phyloP scores from a whole-genome alignment of 2,329 filamentous ascomycete species.

The Botryosphaeria dothidea region DNA sequence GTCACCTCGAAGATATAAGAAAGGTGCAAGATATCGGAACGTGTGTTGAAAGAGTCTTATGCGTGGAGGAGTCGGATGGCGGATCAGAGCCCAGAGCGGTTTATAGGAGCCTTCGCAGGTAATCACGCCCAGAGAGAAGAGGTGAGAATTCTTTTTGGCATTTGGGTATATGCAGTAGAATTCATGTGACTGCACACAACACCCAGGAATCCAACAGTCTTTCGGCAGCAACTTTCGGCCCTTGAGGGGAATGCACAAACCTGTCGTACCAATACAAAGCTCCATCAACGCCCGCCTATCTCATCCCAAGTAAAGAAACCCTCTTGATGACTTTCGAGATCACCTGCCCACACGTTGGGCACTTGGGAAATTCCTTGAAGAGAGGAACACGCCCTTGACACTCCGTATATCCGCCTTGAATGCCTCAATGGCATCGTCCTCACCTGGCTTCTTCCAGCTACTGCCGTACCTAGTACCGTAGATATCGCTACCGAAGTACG shows the following conservation, averaged over 20 bases:
- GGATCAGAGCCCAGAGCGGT: too few species aligned
- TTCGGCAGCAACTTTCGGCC: neutral
- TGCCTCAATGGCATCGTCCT: conserved; percentile 69
- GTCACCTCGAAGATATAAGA: neutral
- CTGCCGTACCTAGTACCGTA: conserved; percentile 31
- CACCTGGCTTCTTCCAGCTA: conserved; percentile 54
- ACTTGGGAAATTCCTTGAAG: conserved; percentile 67
- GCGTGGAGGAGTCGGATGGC: too few species aligned
- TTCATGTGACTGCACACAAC: too few species aligned
- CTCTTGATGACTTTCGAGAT: neutral
- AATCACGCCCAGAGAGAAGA: too few species aligned
- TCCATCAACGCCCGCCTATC: neutral
- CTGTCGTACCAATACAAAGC: neutral
- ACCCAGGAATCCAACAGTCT: neutral
- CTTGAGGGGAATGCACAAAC: neutral
- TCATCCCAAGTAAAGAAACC: neutral
- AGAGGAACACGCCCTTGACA: conserved; percentile 77
- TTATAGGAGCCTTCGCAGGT: too few species aligned
- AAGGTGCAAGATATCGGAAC: neutral
- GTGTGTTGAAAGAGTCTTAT: too few species aligned
- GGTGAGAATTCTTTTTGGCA: too few species aligned
- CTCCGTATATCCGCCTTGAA: conserved; percentile 74
- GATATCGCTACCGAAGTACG: conserved; percentile 46
- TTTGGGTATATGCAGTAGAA: too few species aligned
- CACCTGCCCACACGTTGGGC: neutral